A percentile compares a stretch with the other conserved stretches of the same genome.
Conservation (phyloP, 2,329 filamentous ascomycete genomes). For the Huntiella bhutanensis region DNA sequence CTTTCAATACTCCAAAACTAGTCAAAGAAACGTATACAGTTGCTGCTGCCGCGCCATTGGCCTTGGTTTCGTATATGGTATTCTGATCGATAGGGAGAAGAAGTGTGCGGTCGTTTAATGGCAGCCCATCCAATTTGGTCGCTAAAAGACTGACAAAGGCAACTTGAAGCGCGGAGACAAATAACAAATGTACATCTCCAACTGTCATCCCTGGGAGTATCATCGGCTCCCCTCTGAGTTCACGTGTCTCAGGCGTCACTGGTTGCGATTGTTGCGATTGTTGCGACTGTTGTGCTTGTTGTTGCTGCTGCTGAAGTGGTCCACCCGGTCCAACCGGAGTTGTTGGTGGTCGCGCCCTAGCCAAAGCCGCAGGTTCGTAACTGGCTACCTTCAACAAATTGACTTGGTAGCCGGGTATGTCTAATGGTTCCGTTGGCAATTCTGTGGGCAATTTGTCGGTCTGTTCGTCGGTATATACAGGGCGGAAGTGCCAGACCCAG, state of each 20-base stretch:
- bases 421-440: background rate
- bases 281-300: background rate
- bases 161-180: constrained; percentile 8
- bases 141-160: constrained; percentile 3
- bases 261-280: too few relatives aligned
- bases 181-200: constrained; percentile 7
- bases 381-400: background rate
- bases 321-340: background rate
- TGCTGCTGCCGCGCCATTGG: constrained; percentile 22
- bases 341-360: constrained; percentile 3
- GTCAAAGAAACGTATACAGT: constrained; percentile 36
- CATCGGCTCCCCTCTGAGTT: too few relatives aligned
- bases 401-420: too few relatives aligned
- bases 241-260: too few relatives aligned
- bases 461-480: constrained; percentile 23
- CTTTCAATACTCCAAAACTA: constrained; percentile 33
- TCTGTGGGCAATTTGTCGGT: constrained; percentile 3
- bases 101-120: constrained; percentile 9
- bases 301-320: background rate
- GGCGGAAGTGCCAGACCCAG: constrained; percentile 35
- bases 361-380: constrained; percentile 8
- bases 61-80: constrained; percentile 16
- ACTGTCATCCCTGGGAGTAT: background rate
- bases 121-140: constrained; percentile 4
- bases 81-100: constrained; percentile 16